Evolutionary conservation across 805 yeast species (phyloP).

Genomic region (Kodamaea restingae): DNA sequence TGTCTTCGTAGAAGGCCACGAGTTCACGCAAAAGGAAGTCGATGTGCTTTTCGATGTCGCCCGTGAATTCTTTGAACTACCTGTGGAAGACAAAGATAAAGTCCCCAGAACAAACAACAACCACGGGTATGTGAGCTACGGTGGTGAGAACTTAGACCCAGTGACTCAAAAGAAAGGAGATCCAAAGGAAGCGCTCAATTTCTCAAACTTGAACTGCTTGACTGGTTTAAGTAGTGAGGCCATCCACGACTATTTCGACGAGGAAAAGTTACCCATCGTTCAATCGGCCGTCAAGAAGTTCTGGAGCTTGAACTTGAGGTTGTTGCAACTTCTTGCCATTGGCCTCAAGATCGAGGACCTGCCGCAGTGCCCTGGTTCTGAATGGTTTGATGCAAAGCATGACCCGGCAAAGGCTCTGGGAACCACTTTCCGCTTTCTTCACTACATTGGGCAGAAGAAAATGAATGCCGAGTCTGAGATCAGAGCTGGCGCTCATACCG

Average conservation of each 20-base stretch:
- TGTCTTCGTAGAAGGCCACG: conserved; percentile 63
- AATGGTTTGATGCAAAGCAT: conserved; percentile 66
- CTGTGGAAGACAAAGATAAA: conserved; percentile 47
- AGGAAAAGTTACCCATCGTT: conserved; percentile 40
- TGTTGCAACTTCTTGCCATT: conserved; percentile 55
- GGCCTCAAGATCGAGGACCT: conserved; percentile 59
- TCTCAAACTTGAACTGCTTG: conserved; percentile 49
- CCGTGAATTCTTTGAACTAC: conserved; percentile 47
- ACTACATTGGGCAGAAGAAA: conserved; percentile 60
- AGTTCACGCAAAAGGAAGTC: conserved; percentile 54
- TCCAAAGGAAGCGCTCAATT: conserved; percentile 69
- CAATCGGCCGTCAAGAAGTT: conserved; percentile 39
- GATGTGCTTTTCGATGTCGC: conserved; percentile 48
- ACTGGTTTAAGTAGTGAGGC: conserved; percentile 40
- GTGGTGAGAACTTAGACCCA: conserved; percentile 50
- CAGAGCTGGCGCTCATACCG: conserved; percentile 85
- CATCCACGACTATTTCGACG: conserved; percentile 52
- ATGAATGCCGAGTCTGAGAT: conserved; percentile 50
- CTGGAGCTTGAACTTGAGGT: conserved; percentile 43
- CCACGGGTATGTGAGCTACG: conserved; percentile 55
- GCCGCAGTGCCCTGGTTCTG: conserved; percentile 28
- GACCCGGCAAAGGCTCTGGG: conserved; percentile 51
- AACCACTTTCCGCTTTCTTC: conserved; percentile 64
- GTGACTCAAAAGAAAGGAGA: conserved; percentile 42
- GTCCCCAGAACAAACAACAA: conserved; percentile 52